These are phyloP conservation scores for Nitzschia sp. DNA, from an alignment of 108 stramenopile genomes.

Conservation along the genomic window DNA sequence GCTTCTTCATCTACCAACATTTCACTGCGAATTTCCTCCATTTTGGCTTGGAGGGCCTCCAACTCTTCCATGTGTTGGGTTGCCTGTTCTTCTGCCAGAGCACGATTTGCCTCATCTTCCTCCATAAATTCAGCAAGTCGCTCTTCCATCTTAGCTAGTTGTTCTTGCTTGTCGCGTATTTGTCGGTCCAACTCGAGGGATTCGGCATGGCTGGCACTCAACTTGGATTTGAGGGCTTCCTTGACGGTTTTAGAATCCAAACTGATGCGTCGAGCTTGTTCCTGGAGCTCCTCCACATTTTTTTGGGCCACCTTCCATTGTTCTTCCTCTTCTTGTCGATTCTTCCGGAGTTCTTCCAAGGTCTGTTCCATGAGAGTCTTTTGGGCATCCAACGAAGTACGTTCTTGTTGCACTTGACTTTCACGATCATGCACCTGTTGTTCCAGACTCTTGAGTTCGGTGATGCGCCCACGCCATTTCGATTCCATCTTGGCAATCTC, in stretches of 20 bases:
- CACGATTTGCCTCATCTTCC: slow-evolving; percentile 16
- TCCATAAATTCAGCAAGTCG: background rate
- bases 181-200: slow-evolving; percentile 18
- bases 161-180: slow-evolving; percentile 11
- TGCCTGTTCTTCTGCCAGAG: slow-evolving; percentile 13
- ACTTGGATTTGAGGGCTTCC: slow-evolving; percentile 32
- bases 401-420: slow-evolving; percentile 4
- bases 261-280: slow-evolving; percentile 15
- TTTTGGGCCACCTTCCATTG: slow-evolving; percentile 21
- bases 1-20: slow-evolving; percentile 44
- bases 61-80: slow-evolving; percentile 16
- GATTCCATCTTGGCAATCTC: slow-evolving; percentile 16
- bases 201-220: slow-evolving; percentile 32
- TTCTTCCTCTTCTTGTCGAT: slow-evolving; percentile 31
- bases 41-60: slow-evolving; percentile 23
- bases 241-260: slow-evolving; percentile 34
- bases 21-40: slow-evolving; percentile 34
- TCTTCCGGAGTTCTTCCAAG: slow-evolving; percentile 27
- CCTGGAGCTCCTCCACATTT: slow-evolving; percentile 24
- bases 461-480: slow-evolving; percentile 8
- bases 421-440: slow-evolving; percentile 15
- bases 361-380: slow-evolving; percentile 33
- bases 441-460: slow-evolving; percentile 15
- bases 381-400: slow-evolving; percentile 24
- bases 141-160: slow-evolving; percentile 9